phyloP scores from a whole-genome alignment of 192 early-diverging fungal genomes.

The Umbelopsis sp. region DNA sequence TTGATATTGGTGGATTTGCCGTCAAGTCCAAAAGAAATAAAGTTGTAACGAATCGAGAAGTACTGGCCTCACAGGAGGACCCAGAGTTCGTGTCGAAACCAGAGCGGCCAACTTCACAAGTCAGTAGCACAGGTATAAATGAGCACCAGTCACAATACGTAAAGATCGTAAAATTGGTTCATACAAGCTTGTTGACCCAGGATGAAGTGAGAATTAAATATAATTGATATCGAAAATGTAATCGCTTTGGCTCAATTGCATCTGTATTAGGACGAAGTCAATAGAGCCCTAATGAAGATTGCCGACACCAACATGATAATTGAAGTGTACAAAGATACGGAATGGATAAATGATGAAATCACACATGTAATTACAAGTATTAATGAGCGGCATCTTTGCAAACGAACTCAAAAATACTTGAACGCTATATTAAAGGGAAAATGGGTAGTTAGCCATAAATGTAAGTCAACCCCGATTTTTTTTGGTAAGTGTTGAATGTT shows the following conservation, averaged over 20 bases:
- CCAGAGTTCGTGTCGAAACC: too few species aligned
- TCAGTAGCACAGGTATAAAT: too few species aligned
- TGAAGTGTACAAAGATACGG: constrained; percentile 4
- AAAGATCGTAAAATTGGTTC: neutral
- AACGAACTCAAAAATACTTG: constrained; percentile 17
- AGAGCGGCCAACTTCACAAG: too few species aligned
- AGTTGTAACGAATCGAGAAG: too few species aligned
- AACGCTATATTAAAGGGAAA: constrained; percentile 9
- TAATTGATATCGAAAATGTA: neutral
- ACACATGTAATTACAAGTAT: constrained; percentile 20
- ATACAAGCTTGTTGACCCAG: neutral
- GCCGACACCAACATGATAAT: constrained; percentile 10
- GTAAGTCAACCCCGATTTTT: too few species aligned
- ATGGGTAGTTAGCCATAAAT: constrained; percentile 13
- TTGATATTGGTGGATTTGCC: too few species aligned
- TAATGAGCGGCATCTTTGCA: constrained; percentile 4
- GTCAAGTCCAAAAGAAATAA: too few species aligned
- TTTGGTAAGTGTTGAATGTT: too few species aligned
- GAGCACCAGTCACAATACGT: too few species aligned
- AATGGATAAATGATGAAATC: constrained; percentile 13
- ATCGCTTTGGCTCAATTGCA: neutral
- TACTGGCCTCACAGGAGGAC: too few species aligned
- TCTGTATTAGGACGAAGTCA: neutral
- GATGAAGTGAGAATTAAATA: neutral
- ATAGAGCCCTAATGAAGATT: neutral